phyloP scores from a whole-genome alignment of 306 rosid species.

The Sechiopsis laciniata region DNA sequence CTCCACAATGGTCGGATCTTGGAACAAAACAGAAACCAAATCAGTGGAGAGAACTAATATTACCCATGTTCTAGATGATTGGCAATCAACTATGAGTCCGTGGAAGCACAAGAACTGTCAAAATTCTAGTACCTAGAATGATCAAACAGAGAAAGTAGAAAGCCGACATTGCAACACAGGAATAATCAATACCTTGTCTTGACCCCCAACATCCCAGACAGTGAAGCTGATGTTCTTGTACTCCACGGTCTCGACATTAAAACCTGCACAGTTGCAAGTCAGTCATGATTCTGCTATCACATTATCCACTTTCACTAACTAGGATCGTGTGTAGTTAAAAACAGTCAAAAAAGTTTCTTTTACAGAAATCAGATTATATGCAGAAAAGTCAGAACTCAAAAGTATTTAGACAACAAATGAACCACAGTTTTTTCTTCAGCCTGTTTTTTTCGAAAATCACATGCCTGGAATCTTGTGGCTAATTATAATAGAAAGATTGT shows the following conservation, averaged over 20 bases:
- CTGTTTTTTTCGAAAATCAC: background rate
- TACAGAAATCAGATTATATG: background rate
- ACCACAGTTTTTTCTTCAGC: background rate
- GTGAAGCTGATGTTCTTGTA: conserved; percentile 97
- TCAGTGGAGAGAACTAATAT: background rate
- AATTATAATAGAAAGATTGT: background rate
- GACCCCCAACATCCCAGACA: conserved; percentile 97
- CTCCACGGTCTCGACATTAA: conserved; percentile 93
- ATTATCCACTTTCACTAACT: background rate
- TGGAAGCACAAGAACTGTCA: background rate
- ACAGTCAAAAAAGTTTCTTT: background rate
- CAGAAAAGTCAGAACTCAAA: background rate
- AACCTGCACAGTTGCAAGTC: conserved; percentile 42
- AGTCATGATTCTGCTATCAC: conserved; percentile 14
- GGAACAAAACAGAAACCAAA: conserved; percentile 13
- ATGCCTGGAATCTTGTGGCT: background rate
- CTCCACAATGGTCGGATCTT: conserved; percentile 61
- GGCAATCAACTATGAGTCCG: too few relatives aligned
- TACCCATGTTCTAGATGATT: background rate
- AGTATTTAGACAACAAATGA: background rate
- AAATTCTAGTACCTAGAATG: background rate
- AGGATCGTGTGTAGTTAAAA: background rate
- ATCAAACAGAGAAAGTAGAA: conserved; percentile 11
- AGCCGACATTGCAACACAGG: background rate
- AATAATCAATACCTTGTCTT: conserved; percentile 54